Evolutionary conservation across 495 filamentous ascomycete species (phyloP).

Genomic region (Penicillium crystallinum): DNA sequence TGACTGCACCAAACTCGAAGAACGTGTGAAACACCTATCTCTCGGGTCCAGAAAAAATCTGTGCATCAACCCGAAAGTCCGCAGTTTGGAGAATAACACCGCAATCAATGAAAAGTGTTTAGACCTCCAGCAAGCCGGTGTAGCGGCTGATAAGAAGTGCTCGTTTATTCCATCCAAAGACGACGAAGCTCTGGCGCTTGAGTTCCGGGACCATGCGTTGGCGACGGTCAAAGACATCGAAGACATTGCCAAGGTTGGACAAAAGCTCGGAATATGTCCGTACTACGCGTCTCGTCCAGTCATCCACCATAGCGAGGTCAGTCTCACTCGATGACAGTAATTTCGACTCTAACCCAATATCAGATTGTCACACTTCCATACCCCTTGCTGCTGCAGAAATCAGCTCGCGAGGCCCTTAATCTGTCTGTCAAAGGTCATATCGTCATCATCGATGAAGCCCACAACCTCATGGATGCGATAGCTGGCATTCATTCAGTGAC

Average conservation of each 20-base stretch:
- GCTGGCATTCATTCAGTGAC: constrained; percentile 78
- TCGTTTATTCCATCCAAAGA: constrained; percentile 73
- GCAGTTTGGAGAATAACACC: constrained; percentile 61
- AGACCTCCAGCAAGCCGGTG: constrained; percentile 76
- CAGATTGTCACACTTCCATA: constrained; percentile 93
- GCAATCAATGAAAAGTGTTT: constrained; percentile 96
- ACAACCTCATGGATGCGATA: constrained; percentile 96
- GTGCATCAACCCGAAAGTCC: constrained; percentile 84
- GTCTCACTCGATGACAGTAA: constrained; percentile 6
- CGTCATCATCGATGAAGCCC: constrained; percentile 92
- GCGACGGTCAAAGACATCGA: constrained; percentile 91
- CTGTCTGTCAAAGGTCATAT: constrained; percentile 83
- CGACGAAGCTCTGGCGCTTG: constrained; percentile 61
- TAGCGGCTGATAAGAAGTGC: constrained; percentile 64
- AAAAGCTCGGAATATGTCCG: constrained; percentile 77
- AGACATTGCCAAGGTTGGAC: constrained; percentile 75
- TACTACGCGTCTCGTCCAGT: constrained; percentile 89
- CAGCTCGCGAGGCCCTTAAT: constrained; percentile 79
- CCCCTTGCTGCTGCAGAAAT: constrained; percentile 81
- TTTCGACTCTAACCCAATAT: not conserved
- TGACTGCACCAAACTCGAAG: constrained; percentile 37
- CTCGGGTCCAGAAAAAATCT: constrained; percentile 88
- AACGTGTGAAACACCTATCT: constrained; percentile 77
- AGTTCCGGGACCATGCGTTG: constrained; percentile 84
- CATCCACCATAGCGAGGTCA: constrained; percentile 72